A percentile compares a stretch with the other conserved stretches of the same genome.
Conservation (phyloP, 306 rosid genomes). For the Carpinus fangiana region DNA sequence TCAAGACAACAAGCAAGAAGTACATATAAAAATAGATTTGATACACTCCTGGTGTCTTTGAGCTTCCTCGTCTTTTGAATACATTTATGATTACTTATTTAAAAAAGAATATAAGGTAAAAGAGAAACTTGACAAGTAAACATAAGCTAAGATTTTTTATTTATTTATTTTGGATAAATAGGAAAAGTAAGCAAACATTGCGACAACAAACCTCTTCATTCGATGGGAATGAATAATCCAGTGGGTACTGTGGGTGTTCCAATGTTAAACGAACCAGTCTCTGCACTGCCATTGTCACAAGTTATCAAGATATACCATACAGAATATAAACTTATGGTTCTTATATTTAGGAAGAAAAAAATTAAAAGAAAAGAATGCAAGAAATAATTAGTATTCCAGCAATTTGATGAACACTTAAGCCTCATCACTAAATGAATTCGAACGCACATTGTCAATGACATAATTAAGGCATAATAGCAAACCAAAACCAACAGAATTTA, state of each 20-base stretch:
- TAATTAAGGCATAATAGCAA: not conserved
- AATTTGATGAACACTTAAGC: not conserved
- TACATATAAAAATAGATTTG: not conserved
- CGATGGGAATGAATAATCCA: conserved; percentile 61
- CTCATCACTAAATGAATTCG: not conserved
- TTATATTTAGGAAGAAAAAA: not conserved
- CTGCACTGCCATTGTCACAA: conserved; percentile 53
- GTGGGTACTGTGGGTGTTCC: conserved; percentile 65
- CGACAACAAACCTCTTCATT: conserved; percentile 55
- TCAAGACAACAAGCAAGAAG: conserved; percentile 7
- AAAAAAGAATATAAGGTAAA: not conserved
- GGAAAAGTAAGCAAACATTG: not conserved
- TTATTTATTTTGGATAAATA: not conserved
- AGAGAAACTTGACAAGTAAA: conserved; percentile 13
- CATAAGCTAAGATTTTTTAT: not conserved
- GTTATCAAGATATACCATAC: conserved; percentile 35
- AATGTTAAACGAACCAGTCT: conserved; percentile 72
- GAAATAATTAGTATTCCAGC: not conserved
- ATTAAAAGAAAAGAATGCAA: conserved; percentile 11
- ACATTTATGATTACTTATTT: no score
- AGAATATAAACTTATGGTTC: not conserved
- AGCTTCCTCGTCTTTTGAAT: conserved; percentile 10
- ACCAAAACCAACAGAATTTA: not conserved
- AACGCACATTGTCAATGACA: not conserved
- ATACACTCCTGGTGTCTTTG: not conserved